Evolutionary conservation across 2,329 filamentous ascomycete species (phyloP).

Genomic region (Aureobasidium leucospermi): DNA sequence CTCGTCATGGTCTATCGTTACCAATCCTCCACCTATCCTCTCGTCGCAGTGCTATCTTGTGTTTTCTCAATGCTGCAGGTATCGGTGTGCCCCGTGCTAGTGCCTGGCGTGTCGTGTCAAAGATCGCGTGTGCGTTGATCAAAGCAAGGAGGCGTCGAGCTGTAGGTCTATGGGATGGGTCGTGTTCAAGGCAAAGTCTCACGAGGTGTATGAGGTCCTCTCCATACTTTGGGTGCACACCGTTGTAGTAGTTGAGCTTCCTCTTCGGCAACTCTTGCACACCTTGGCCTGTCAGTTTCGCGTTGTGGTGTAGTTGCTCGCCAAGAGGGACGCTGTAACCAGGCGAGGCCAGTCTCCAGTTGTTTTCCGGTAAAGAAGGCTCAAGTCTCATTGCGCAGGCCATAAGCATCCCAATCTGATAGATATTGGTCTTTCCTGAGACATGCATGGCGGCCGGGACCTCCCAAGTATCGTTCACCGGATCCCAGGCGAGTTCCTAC

Average conservation of each 20-base stretch:
- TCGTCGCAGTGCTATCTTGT: too few species aligned
- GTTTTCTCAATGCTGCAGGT: too few species aligned
- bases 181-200: too few species aligned
- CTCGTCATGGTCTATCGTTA: too few species aligned
- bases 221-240: too few species aligned
- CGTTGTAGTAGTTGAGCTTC: not conserved
- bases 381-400: not conserved
- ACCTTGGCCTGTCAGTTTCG: not conserved
- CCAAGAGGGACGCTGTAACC: not conserved
- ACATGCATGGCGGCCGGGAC: not conserved
- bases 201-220: too few species aligned
- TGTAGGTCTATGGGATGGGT: too few species aligned
- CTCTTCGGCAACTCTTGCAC: not conserved
- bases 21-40: too few species aligned
- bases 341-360: not conserved
- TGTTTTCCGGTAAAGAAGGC: not conserved
- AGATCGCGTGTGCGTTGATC: too few species aligned
- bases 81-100: too few species aligned
- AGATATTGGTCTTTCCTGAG: not conserved
- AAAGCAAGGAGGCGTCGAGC: too few species aligned
- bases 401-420: slow-evolving; percentile 1
- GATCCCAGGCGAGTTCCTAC: not conserved
- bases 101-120: too few species aligned
- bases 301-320: not conserved
- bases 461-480: not conserved